These are phyloP conservation scores for Malus hybrid DNA, from an alignment of 331 rosid genomes.

Conservation along the genomic window DNA sequence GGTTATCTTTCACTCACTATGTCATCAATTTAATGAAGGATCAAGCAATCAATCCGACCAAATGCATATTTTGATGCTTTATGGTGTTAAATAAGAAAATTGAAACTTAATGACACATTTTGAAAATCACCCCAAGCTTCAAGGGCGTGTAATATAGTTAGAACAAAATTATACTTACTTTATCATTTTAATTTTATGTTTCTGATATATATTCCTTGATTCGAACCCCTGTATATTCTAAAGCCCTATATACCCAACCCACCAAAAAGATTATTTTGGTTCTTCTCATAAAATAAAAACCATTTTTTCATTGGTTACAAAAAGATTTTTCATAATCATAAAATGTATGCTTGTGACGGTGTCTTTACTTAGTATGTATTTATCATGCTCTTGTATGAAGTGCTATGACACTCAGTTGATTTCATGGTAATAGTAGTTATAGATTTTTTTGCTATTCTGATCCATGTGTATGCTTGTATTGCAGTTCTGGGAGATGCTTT, in stretches of 20 bases:
- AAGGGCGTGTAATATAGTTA: not conserved
- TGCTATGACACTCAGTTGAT: not conserved
- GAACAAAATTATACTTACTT: not conserved
- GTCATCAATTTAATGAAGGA: not conserved
- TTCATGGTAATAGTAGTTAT: not conserved
- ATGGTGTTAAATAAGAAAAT: not conserved
- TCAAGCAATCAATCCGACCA: not conserved
- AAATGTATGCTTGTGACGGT: not conserved
- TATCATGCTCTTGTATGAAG: not conserved
- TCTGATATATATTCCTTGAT: not conserved
- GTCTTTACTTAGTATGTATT: not conserved
- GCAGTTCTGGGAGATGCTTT: constrained; percentile 39
- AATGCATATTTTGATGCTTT: too few species aligned
- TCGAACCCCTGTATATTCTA: not conserved
- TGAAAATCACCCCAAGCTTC: not conserved
- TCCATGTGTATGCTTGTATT: constrained; percentile 7
- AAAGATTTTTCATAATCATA: not conserved
- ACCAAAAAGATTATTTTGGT: not conserved
- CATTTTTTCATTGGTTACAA: not conserved
- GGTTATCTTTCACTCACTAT: not conserved
- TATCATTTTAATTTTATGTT: not conserved
- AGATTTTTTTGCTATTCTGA: not conserved
- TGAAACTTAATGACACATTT: not conserved
- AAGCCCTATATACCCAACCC: not conserved
- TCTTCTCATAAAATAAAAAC: not conserved